A percentile compares a stretch with the other conserved stretches of the same genome.
These are phyloP conservation scores for Eurotiales sp. DNA, from an alignment of 2,329 filamentous ascomycete genomes.

Conservation along the genomic window DNA sequence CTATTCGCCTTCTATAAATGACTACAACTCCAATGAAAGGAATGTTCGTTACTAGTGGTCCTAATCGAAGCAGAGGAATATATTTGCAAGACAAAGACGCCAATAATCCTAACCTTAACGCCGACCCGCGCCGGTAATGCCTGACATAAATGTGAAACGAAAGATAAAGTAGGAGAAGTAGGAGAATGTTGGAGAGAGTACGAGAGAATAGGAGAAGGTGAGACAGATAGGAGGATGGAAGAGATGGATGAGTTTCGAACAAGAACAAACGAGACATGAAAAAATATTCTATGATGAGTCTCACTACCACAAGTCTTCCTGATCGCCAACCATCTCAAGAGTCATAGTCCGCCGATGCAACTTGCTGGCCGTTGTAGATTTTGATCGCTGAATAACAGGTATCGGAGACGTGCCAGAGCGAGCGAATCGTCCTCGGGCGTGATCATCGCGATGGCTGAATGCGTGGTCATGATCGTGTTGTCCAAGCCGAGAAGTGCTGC, in stretches of 20 bases:
- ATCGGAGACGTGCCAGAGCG: slow-evolving; percentile 19
- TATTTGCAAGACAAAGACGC: not conserved
- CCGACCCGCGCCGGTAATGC: not conserved
- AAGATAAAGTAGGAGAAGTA: no score
- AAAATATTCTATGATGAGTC: not conserved
- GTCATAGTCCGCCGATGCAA: slow-evolving; percentile 26
- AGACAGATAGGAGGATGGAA: no score
- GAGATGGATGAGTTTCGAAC: no score
- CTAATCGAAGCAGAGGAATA: not conserved
- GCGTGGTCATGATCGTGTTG: no score
- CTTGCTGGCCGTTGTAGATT: slow-evolving; percentile 7
- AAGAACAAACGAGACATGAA: not conserved
- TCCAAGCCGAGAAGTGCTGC: slow-evolving; percentile 1
- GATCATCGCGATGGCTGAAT: slow-evolving; percentile 4
- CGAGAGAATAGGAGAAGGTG: no score
- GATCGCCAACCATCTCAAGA: slow-evolving; percentile 34
- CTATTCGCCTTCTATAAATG: no score
- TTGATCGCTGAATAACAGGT: slow-evolving; percentile 16
- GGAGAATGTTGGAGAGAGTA: no score
- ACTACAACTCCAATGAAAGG: no score
- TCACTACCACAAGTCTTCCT: slow-evolving; percentile 33
- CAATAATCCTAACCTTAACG: not conserved
- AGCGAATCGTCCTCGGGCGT: slow-evolving; percentile 16
- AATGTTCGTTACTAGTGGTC: slow-evolving; percentile 1
- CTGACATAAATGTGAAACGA: not conserved